Evolutionary conservation across 495 filamentous ascomycete genomes (phyloP).

Genomic region (Penicillium mononematosum): DNA sequence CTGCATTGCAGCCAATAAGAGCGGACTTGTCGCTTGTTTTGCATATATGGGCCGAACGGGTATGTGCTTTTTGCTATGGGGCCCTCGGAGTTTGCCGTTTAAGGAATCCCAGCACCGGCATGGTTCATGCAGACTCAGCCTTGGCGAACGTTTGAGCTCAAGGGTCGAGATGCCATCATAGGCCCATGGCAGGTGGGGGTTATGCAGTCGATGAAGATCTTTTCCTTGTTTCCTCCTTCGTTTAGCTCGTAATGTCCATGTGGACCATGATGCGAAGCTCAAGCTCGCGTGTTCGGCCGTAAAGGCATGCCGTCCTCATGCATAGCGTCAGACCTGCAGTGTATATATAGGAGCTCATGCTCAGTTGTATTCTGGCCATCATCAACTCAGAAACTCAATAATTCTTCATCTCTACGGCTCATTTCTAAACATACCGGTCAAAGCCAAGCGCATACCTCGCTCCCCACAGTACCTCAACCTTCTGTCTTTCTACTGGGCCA

Average conservation of each 20-base stretch:
- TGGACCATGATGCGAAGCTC: slow-evolving; percentile 26
- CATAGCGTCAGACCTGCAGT: slow-evolving; percentile 18
- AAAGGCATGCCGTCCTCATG: slow-evolving; percentile 19
- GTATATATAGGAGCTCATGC: slow-evolving; percentile 24
- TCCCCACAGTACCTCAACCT: background rate
- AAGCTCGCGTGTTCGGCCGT: slow-evolving; percentile 25
- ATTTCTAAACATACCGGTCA: background rate
- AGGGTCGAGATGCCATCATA: slow-evolving; percentile 27
- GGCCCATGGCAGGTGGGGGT: slow-evolving; percentile 18
- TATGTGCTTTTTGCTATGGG: slow-evolving; percentile 19
- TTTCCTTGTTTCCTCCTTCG: slow-evolving; percentile 24
- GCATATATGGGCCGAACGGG: slow-evolving; percentile 15
- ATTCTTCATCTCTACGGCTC: background rate
- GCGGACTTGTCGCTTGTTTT: slow-evolving; percentile 27
- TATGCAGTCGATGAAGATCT: slow-evolving; percentile 23
- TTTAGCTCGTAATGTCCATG: slow-evolving; percentile 24
- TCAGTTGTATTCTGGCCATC: slow-evolving; percentile 12
- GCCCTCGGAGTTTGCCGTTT: slow-evolving; percentile 8
- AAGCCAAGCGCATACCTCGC: background rate
- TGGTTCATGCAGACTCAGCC: slow-evolving; percentile 22
- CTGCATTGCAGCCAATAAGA: slow-evolving; percentile 22
- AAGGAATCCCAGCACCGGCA: slow-evolving; percentile 19
- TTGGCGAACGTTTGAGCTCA: slow-evolving; percentile 11
- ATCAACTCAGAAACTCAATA: slow-evolving; percentile 13
- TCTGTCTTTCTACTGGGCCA: background rate